Percentiles rank a stretch among this genome's conserved stretches.
Evolutionary conservation across 805 yeast species (phyloP).

Genomic region (Metschnikowia dekortorum): DNA sequence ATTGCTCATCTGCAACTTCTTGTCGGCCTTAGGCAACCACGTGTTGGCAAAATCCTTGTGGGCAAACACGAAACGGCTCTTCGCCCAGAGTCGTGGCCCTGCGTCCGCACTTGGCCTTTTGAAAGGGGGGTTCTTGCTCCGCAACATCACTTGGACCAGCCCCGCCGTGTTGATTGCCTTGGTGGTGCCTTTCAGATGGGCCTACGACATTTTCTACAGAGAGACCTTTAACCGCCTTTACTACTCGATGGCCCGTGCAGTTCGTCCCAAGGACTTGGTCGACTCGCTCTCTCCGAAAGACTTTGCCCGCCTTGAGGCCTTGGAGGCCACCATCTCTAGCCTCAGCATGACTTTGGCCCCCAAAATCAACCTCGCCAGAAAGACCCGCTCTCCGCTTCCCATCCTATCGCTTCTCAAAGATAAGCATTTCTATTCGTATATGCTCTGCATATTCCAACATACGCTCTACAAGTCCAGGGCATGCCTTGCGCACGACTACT

Average conservation of each 20-base stretch:
- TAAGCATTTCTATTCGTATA: background rate
- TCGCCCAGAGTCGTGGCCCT: background rate
- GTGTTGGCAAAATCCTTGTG: conserved; percentile 20
- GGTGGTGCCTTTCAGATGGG: conserved; percentile 34
- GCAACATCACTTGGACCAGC: conserved; percentile 27
- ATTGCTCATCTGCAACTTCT: conserved; percentile 32
- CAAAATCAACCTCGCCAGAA: background rate
- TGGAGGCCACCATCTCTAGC: conserved; percentile 9
- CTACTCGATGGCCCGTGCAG: conserved; percentile 25
- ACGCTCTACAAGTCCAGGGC: conserved; percentile 27
- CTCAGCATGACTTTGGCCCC: conserved; percentile 9
- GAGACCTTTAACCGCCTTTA: conserved; percentile 30
- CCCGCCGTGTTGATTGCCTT: conserved; percentile 30
- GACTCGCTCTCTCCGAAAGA: conserved; percentile 18
- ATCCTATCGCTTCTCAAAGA: conserved; percentile 4
- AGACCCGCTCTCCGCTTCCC: background rate
- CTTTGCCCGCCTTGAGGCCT: conserved; percentile 14
- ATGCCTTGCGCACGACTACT: conserved; percentile 33
- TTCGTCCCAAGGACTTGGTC: conserved; percentile 32
- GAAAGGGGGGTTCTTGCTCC: conserved; percentile 8
- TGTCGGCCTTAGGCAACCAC: conserved; percentile 37
- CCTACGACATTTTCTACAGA: conserved; percentile 31
- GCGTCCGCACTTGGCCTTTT: background rate
- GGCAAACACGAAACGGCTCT: conserved; percentile 6
- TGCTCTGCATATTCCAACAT: conserved; percentile 9